Base-by-base conservation (phyloP, 306 rosid species). In the Leucaena leucocephala region DNA sequence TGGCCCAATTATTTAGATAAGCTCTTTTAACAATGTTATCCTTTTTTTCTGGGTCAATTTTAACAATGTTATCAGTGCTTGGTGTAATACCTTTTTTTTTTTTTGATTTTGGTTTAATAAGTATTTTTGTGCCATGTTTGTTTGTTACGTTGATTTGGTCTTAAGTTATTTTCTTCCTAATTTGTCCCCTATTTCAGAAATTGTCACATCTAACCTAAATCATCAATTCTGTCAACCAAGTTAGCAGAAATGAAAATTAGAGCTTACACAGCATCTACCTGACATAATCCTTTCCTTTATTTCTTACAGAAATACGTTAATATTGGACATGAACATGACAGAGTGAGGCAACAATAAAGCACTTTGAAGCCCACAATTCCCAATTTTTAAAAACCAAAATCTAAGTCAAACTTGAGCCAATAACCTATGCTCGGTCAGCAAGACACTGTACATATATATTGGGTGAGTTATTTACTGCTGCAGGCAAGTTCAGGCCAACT, bases 401-500 rank as follows among this genome's bases (percentile, higher is more conserved):
- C 19, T 49, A 49, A 15, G 57, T 14, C 19, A 49, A 48, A 49
- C 57, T 49, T 14, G n/a, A 49, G 19, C 1, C 14, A 15, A 49
- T 14, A 49, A 75, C 78, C 78, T 11, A 21, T 49, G 21, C 58
- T 82, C 2, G 77, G 70, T 17, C 77, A 76, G 35, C 54, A 45
- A 19, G 82, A 74, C 68, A 48, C 58, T 19, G 78, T 39, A 15
- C 65, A 16, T 3, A 17, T 3, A 17, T 3, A 55, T 33, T 11
- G 1, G 91, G 45, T 64, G 6, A 64, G 75, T 65, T 48, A 84
- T 75, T 87, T 57, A 55, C 44, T n/a, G 22, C 46, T n/a, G 77
- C 38, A 50, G 35, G 68, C 61, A 62, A 50, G 77, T 64, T 78
- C 44, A 42, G 71, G 17, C 50, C 33, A 21, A 72, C 35, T 2